These are phyloP conservation scores for Penicillium sp. DNA, from an alignment of 2,329 filamentous ascomycete species.

Conservation along the genomic window DNA sequence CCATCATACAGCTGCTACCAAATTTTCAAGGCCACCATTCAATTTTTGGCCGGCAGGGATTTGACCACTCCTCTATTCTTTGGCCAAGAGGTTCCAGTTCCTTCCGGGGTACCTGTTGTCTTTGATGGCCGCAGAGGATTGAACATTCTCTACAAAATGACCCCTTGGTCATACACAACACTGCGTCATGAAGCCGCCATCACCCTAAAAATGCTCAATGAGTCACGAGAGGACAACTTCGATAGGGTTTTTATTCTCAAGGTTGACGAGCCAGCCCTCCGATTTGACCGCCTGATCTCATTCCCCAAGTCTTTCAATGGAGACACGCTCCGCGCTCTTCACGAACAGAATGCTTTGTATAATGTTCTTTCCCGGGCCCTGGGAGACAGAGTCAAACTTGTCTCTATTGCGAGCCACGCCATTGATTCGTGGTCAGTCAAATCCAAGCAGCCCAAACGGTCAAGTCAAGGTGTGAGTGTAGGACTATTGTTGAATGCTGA, in stretches of 20 bases:
- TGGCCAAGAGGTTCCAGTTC: constrained; percentile 32
- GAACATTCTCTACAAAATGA: constrained; percentile 91
- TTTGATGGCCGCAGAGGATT: constrained; percentile 73
- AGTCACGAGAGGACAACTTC: constrained; percentile 75
- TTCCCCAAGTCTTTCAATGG: constrained; percentile 30
- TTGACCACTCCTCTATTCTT: constrained; percentile 64
- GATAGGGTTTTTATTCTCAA: constrained; percentile 75
- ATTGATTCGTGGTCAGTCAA: constrained; percentile 49
- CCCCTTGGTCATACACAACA: constrained; percentile 72
- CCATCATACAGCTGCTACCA: constrained; percentile 84
- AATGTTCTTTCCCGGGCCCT: constrained; percentile 67
- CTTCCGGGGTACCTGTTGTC: constrained; percentile 62
- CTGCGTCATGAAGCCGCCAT: constrained; percentile 72
- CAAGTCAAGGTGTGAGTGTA: constrained; percentile 51
- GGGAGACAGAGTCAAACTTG: constrained; percentile 67
- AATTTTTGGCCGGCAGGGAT: constrained; percentile 75
- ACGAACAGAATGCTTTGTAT: constrained; percentile 51
- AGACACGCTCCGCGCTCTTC: constrained; percentile 30
- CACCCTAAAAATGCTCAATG: constrained; percentile 72
- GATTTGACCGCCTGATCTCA: constrained; percentile 54
- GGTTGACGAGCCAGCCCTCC: constrained; percentile 50
- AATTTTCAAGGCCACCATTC: constrained; percentile 90
- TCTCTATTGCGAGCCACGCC: constrained; percentile 56
- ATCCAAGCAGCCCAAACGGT: constrained; percentile 31
- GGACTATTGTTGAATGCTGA: constrained; percentile 70